Conservation (phyloP, 2,329 filamentous ascomycete genomes). For the Cadophora sp. region DNA sequence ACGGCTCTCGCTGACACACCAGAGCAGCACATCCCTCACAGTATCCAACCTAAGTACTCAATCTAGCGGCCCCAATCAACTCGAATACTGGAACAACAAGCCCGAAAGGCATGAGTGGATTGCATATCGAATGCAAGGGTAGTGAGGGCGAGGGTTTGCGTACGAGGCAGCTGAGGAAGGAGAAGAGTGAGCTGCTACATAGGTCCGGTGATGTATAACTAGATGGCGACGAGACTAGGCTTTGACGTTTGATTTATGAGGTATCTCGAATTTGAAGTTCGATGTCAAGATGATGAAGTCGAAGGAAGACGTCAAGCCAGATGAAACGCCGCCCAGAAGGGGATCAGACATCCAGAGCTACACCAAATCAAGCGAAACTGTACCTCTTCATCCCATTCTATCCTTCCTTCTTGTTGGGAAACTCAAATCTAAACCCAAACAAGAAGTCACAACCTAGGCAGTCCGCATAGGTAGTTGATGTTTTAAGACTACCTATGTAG, state of each 20-base stretch:
- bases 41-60: not conserved
- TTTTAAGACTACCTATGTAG: too few relatives aligned
- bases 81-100: not conserved
- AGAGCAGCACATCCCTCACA: not conserved
- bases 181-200: not conserved
- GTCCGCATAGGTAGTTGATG: too few relatives aligned
- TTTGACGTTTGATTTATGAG: not conserved
- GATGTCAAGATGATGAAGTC: not conserved
- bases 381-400: too few relatives aligned
- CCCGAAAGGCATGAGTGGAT: constrained; percentile 15
- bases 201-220: not conserved
- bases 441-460: too few relatives aligned
- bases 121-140: constrained; percentile 14
- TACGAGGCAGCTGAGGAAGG: not conserved
- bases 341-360: not conserved
- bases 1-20: not conserved
- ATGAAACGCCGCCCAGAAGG: not conserved
- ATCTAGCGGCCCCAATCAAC: not conserved
- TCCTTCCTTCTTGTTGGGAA: not conserved
- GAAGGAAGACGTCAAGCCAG: not conserved
- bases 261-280: too few relatives aligned
- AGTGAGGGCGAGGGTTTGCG: too few relatives aligned
- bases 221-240: not conserved
- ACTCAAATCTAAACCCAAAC: too few relatives aligned
- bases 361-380: not conserved